A percentile compares a stretch with the other conserved stretches of the same genome.
Evolutionary conservation across 2,329 filamentous ascomycete genomes (phyloP).

Genomic region (Ampelomyces quisqualis): DNA sequence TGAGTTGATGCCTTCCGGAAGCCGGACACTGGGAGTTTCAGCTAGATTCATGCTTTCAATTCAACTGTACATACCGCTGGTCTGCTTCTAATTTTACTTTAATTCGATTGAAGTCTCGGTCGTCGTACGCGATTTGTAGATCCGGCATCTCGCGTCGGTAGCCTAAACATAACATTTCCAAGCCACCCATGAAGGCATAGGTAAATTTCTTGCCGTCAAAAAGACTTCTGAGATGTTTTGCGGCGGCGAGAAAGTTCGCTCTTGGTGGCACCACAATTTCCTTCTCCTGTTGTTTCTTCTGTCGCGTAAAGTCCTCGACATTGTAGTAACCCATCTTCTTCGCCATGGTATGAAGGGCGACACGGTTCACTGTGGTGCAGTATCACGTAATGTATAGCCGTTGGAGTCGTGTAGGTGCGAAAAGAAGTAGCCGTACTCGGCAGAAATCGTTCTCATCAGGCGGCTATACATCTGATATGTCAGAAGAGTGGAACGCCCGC

Average conservation of each 20-base stretch:
- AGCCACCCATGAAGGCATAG: slow-evolving; percentile 33
- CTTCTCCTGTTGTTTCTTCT: slow-evolving; percentile 23
- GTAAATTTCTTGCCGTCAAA: slow-evolving; percentile 37
- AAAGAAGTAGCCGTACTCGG: not conserved
- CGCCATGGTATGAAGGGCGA: slow-evolving; percentile 15
- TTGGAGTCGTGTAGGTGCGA: not conserved
- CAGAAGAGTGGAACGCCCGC: slow-evolving; percentile 3
- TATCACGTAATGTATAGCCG: not conserved
- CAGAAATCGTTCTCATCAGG: not conserved
- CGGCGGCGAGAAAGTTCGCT: slow-evolving; percentile 33
- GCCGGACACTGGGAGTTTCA: slow-evolving; percentile 26
- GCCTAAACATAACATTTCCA: slow-evolving; percentile 38
- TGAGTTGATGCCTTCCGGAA: slow-evolving; percentile 34
- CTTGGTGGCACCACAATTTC: slow-evolving; percentile 20
- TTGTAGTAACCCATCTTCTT: slow-evolving; percentile 25
- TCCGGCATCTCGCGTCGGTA: slow-evolving; percentile 34
- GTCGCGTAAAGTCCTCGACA: slow-evolving; percentile 25
- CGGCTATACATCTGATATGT: not conserved
- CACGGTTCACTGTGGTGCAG: not conserved
- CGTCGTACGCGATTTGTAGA: slow-evolving; percentile 39
- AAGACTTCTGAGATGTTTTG: slow-evolving; percentile 27
- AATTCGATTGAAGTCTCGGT: slow-evolving; percentile 31
- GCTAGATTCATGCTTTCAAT: not conserved
- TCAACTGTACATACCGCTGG: slow-evolving; percentile 22
- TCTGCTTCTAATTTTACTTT: slow-evolving; percentile 32